Evolutionary conservation across 169 alveolate genomes (phyloP).

Genomic region (Cryptosporidium canis): DNA sequence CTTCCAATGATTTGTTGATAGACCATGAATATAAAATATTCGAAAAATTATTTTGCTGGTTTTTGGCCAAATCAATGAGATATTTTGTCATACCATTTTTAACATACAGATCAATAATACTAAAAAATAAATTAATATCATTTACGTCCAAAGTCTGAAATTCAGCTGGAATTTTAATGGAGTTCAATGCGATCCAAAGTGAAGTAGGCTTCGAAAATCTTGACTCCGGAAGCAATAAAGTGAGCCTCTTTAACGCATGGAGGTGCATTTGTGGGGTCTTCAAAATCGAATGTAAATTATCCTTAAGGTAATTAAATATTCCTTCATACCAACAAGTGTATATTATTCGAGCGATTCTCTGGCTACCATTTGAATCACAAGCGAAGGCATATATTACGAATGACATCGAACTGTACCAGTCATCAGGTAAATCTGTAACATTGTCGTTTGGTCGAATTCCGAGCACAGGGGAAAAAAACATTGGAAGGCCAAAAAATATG

Average conservation of each 20-base stretch:
- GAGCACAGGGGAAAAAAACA: neutral
- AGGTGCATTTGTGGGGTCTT: constrained; percentile 61
- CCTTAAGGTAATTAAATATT: neutral
- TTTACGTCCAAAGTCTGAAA: neutral
- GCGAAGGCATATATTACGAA: neutral
- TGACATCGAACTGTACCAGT: constrained; percentile 58
- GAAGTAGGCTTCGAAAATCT: constrained; percentile 51
- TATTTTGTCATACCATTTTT: constrained; percentile 25
- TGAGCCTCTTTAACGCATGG: constrained; percentile 7
- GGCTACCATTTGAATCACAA: neutral
- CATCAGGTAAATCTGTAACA: constrained; percentile 18
- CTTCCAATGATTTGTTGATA: neutral
- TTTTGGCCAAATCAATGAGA: neutral
- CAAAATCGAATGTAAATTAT: constrained; percentile 15
- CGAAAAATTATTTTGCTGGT: neutral
- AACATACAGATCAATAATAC: constrained; percentile 16
- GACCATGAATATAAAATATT: constrained; percentile 51
- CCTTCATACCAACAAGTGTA: constrained; percentile 70
- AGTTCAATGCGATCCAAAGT: constrained; percentile 19
- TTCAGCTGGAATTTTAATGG: neutral
- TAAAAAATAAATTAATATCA: constrained; percentile 16
- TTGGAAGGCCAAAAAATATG: constrained; percentile 16
- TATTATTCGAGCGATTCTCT: neutral
- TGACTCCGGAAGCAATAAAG: neutral
- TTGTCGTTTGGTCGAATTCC: constrained; percentile 26